Conservation (phyloP, 2,329 filamentous ascomycete genomes). For the Coniochaeta sp. region DNA sequence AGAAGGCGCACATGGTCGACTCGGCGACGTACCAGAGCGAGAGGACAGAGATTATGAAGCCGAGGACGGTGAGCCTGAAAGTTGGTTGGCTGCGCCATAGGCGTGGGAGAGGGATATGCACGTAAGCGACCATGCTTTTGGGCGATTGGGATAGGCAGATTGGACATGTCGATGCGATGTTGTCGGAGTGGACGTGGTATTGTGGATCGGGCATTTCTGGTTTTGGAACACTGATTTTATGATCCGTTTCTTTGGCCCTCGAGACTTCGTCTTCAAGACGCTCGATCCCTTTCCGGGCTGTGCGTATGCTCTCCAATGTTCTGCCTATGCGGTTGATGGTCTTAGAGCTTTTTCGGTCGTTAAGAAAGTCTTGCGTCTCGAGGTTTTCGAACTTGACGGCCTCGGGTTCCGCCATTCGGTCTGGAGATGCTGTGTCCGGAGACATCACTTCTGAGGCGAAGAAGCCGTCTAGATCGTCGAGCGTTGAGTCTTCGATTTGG, state of each 20-base stretch:
- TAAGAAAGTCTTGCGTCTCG: background rate
- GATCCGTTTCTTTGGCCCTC: constrained; percentile 22
- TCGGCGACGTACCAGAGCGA: constrained; percentile 49
- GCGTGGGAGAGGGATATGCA: constrained; percentile 36
- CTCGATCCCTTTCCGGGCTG: constrained; percentile 50
- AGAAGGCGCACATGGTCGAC: constrained; percentile 41
- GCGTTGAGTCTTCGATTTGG: constrained; percentile 50
- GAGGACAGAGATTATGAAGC: constrained; percentile 33
- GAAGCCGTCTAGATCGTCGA: constrained; percentile 50
- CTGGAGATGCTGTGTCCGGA: constrained; percentile 7
- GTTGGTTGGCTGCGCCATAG: constrained; percentile 35
- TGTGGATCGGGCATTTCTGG: background rate
- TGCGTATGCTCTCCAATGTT: constrained; percentile 44
- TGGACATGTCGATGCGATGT: constrained; percentile 6
- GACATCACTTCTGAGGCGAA: constrained; percentile 25
- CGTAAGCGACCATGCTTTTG: constrained; percentile 20
- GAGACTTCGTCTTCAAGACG: constrained; percentile 45
- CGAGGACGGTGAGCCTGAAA: constrained; percentile 41
- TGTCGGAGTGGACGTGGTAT: background rate
- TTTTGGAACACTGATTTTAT: background rate
- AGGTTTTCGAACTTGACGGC: constrained; percentile 4
- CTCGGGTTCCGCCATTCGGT: constrained; percentile 7
- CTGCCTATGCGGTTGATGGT: constrained; percentile 40
- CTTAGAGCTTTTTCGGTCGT: constrained; percentile 28
- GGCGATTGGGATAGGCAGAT: constrained; percentile 7